phyloP scores from a whole-genome alignment of 129 eudicot genomes.

The Saposhnikovia divaricata region DNA sequence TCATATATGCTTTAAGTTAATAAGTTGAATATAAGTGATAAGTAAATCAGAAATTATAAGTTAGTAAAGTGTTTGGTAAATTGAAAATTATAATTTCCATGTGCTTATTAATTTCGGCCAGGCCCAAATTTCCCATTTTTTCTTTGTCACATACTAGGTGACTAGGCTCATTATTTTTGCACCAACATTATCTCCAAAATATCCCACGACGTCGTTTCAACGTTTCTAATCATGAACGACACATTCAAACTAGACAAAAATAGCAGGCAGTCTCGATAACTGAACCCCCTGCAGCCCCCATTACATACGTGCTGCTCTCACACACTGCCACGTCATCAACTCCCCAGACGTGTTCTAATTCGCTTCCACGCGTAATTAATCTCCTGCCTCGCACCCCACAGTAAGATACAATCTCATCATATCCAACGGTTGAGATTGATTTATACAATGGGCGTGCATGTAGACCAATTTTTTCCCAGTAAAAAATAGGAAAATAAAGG shows the following conservation, averaged over 20 bases:
- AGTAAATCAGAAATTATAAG: too few relatives aligned
- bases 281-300: neutral
- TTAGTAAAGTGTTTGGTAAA: too few relatives aligned
- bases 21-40: too few relatives aligned
- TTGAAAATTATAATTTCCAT: neutral
- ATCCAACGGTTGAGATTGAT: neutral
- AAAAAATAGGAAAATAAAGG: neutral
- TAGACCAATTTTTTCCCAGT: neutral
- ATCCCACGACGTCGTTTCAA: neutral
- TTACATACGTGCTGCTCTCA: neutral
- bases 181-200: neutral
- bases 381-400: neutral
- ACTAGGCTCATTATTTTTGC: neutral
- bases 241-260: neutral
- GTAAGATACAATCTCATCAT: neutral
- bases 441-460: neutral
- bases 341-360: neutral
- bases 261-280: neutral
- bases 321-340: neutral
- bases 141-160: neutral
- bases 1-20: too few relatives aligned
- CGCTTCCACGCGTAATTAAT: neutral
- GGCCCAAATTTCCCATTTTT: neutral
- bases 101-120: neutral
- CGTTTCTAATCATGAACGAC: neutral